A percentile compares a stretch with the other conserved stretches of the same genome.
phyloP scores from a whole-genome alignment of 495 filamentous ascomycete genomes.

The Aspergillus wentii region DNA sequence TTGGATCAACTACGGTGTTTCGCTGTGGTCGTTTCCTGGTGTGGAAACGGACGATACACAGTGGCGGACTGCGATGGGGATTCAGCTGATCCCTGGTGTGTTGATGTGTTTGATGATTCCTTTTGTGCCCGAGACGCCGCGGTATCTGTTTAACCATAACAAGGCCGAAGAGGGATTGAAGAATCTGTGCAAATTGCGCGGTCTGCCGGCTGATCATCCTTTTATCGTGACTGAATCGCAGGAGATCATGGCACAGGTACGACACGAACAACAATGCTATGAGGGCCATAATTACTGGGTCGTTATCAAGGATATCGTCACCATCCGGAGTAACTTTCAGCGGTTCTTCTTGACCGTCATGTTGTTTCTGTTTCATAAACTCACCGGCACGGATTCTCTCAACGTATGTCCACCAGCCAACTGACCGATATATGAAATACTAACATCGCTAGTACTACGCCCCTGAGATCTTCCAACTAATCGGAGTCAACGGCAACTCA shows the following conservation, averaged over 20 bases:
- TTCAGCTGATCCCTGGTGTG: slow-evolving; percentile 44
- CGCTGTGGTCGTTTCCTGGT: slow-evolving; percentile 15
- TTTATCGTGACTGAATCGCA: slow-evolving; percentile 46
- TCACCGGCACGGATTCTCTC: slow-evolving; percentile 34
- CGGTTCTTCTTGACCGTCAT: slow-evolving; percentile 27
- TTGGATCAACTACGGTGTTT: slow-evolving; percentile 22
- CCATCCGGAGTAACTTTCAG: slow-evolving; percentile 16
- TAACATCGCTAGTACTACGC: slow-evolving; percentile 28
- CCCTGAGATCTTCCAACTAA: slow-evolving; percentile 36
- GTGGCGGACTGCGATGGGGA: slow-evolving; percentile 41
- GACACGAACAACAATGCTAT: slow-evolving; percentile 20
- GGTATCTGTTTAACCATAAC: slow-evolving; percentile 47
- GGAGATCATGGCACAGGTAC: slow-evolving; percentile 21
- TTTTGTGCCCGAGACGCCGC: slow-evolving; percentile 45
- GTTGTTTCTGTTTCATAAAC: slow-evolving; percentile 39
- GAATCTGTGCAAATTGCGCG: slow-evolving; percentile 53
- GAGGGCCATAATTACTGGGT: slow-evolving; percentile 21
- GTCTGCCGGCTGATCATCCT: slow-evolving; percentile 49
- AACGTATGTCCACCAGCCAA: slow-evolving; percentile 9
- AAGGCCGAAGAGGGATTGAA: slow-evolving; percentile 43
- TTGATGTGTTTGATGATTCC: slow-evolving; percentile 58
- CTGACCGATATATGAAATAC: background rate
- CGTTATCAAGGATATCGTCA: slow-evolving; percentile 20
- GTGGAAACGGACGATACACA: slow-evolving; percentile 28
- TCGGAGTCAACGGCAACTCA: slow-evolving; percentile 29